phyloP scores from a whole-genome alignment of 2,329 filamentous ascomycete genomes.

The Beauveria sp. region DNA sequence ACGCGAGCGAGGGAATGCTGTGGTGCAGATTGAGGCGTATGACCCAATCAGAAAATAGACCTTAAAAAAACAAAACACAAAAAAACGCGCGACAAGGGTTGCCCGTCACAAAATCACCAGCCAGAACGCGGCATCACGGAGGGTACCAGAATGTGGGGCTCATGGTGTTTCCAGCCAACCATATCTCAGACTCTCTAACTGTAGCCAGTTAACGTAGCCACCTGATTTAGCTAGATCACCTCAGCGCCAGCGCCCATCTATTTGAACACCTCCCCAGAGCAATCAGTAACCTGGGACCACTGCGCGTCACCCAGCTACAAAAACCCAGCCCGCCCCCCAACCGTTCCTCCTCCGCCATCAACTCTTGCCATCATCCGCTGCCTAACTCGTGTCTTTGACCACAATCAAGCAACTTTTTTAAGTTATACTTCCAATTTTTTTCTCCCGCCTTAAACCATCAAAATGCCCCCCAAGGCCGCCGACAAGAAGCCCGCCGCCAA shows the following conservation, averaged over 20 bases:
- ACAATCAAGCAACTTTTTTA: constrained; percentile 14
- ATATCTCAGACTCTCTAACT: background rate
- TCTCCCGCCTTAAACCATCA: constrained; percentile 26
- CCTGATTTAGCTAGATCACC: constrained; percentile 13
- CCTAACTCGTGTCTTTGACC: constrained; percentile 21
- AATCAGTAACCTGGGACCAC: constrained; percentile 52
- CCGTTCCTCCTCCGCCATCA: constrained; percentile 39
- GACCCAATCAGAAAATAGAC: constrained; percentile 14
- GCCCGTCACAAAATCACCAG: constrained; percentile 6
- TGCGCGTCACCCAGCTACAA: constrained; percentile 52
- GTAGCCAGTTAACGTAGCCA: background rate
- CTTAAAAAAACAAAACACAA: constrained; percentile 9
- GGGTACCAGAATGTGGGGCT: background rate
- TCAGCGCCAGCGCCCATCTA: constrained; percentile 4
- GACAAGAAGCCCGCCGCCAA: constrained; percentile 99
- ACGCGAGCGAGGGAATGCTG: background rate
- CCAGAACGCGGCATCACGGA: background rate
- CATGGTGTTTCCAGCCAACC: background rate
- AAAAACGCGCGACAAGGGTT: constrained; percentile 11
- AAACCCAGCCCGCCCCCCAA: constrained; percentile 47
- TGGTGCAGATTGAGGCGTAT: background rate
- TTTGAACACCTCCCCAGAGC: constrained; percentile 16
- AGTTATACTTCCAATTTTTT: constrained; percentile 15
- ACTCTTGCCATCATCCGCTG: constrained; percentile 32
- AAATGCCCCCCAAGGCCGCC: constrained; percentile 97